Conservation (phyloP, 208 protist species). For the Acanthamoeba healyi region DNA sequence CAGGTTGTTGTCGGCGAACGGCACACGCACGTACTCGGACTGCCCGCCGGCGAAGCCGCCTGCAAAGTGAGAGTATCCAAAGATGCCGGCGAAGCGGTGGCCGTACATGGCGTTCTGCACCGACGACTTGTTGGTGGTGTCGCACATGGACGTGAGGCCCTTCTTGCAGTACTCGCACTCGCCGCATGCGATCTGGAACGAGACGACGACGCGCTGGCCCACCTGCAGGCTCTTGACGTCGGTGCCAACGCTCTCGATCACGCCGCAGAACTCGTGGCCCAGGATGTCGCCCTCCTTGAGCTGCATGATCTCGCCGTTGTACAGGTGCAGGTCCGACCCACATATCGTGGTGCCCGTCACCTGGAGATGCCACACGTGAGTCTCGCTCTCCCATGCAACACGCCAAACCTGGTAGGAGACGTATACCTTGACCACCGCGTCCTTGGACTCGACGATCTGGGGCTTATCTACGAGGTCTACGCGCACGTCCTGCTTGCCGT, state of each 20-base stretch:
- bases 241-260: slow-evolving; percentile 77
- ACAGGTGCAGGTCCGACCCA: slow-evolving; percentile 86
- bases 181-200: slow-evolving; percentile 79
- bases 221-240: slow-evolving; percentile 76
- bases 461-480: slow-evolving; percentile 67
- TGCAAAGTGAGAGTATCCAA: slow-evolving; percentile 84
- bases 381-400: neutral
- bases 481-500: slow-evolving; percentile 70
- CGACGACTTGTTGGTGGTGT: slow-evolving; percentile 78
- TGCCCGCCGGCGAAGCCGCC: slow-evolving; percentile 79
- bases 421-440: slow-evolving; percentile 71
- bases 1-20: slow-evolving; percentile 80
- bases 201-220: slow-evolving; percentile 78
- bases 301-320: slow-evolving; percentile 76
- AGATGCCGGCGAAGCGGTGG: slow-evolving; percentile 79
- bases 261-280: slow-evolving; percentile 81
- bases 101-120: slow-evolving; percentile 83
- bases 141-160: slow-evolving; percentile 72
- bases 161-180: slow-evolving; percentile 84
- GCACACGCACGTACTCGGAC: slow-evolving; percentile 81
- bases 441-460: slow-evolving; percentile 71
- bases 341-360: slow-evolving; percentile 82
- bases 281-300: slow-evolving; percentile 85
- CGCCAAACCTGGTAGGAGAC: neutral
- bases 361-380: neutral